Conservation (phyloP, 1,139 yeast species). For the Magnusiomyces paraingens region DNA sequence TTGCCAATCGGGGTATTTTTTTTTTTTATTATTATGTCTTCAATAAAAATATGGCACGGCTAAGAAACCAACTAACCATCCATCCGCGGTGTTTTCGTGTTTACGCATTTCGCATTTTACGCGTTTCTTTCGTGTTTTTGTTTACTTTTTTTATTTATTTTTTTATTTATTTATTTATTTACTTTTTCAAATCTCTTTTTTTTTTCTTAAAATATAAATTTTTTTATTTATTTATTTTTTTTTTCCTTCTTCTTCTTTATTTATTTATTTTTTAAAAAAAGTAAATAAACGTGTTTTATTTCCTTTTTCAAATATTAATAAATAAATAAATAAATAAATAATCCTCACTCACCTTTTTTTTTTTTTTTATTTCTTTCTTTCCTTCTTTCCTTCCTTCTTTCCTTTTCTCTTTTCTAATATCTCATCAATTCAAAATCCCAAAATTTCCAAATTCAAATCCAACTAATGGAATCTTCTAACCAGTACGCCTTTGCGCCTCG, state of each 20-base stretch:
- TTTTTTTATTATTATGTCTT: too few relatives aligned
- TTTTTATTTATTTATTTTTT: background rate
- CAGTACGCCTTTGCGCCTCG: background rate
- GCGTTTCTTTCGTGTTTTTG: background rate
- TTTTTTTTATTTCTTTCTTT: too few relatives aligned
- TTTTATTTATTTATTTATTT: background rate
- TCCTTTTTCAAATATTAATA: background rate
- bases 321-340: background rate
- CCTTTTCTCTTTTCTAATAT: background rate
- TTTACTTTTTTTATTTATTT: background rate
- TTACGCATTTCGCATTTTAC: slow-evolving; percentile 1
- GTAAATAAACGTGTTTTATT: background rate
- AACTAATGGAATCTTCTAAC: background rate
- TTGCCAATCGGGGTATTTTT: too few relatives aligned
- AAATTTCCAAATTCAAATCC: background rate
- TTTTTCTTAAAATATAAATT: too few relatives aligned
- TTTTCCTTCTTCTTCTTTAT: background rate
- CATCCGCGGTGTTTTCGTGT: background rate
- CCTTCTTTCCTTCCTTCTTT: background rate
- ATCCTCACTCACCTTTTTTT: too few relatives aligned
- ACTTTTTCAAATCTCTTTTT: background rate
- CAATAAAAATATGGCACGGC: too few relatives aligned
- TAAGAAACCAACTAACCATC: too few relatives aligned
- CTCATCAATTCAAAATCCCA: background rate
- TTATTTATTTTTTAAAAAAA: background rate